phyloP scores from a whole-genome alignment of 1,284 basidiomycete species.

The Austroboletus niveus region DNA sequence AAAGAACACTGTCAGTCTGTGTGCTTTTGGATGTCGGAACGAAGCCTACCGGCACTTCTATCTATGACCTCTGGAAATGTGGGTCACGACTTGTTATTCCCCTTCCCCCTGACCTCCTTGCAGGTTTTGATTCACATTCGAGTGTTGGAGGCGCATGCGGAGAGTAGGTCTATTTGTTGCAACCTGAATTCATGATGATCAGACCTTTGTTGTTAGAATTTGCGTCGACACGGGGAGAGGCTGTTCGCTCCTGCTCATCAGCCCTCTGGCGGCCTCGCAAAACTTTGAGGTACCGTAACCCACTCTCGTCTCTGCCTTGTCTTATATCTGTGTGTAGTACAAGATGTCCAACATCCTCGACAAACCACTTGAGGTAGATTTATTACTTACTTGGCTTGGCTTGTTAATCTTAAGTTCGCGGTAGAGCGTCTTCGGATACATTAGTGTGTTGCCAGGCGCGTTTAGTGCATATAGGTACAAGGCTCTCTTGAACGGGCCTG shows the following conservation, averaged over 20 bases:
- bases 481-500: slow-evolving; percentile 76
- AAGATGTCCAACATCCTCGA: slow-evolving; percentile 94
- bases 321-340: slow-evolving; percentile 45
- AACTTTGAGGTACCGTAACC: slow-evolving; percentile 70
- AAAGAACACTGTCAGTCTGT: slow-evolving; percentile 53
- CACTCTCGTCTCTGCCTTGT: neutral
- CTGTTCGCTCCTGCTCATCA: slow-evolving; percentile 77
- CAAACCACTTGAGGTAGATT: slow-evolving; percentile 79
- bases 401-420: neutral
- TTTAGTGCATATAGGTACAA: slow-evolving; percentile 92
- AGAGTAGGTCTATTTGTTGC: slow-evolving; percentile 53
- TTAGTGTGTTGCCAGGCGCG: slow-evolving; percentile 86
- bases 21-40: slow-evolving; percentile 91
- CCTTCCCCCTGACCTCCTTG: slow-evolving; percentile 14
- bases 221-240: slow-evolving; percentile 80
- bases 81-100: slow-evolving; percentile 17
- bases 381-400: neutral
- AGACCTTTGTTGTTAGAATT: slow-evolving; percentile 47
- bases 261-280: slow-evolving; percentile 88
- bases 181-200: neutral
- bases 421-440: slow-evolving; percentile 87
- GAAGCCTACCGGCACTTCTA: slow-evolving; percentile 89
- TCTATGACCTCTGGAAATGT: slow-evolving; percentile 96
- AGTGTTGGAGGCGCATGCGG: slow-evolving; percentile 94
- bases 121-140: slow-evolving; percentile 86